A percentile compares a stretch with the other conserved stretches of the same genome.
Evolutionary conservation across 192 early-diverging fungal species (phyloP).

Genomic region (Gamsiella multidivaricata): DNA sequence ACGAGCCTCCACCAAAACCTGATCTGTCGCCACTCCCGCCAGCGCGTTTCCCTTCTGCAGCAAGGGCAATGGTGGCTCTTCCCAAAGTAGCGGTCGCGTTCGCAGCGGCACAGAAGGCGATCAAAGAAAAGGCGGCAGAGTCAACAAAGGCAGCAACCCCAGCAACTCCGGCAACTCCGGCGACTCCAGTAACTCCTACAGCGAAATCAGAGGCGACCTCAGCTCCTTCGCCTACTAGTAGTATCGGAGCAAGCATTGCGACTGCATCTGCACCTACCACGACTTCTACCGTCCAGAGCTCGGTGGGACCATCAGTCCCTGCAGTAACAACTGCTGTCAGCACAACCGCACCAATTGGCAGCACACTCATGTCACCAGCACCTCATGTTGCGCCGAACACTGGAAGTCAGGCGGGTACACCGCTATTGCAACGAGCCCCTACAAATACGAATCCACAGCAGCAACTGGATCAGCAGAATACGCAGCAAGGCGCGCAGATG

Average conservation of each 20-base stretch:
- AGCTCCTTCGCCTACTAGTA: background rate
- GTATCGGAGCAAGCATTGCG: background rate
- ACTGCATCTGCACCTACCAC: background rate
- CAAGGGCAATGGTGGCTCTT: constrained; percentile 35
- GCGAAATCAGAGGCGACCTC: background rate
- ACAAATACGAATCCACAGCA: constrained; percentile 17
- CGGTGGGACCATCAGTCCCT: background rate
- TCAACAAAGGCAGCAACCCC: background rate
- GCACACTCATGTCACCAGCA: constrained; percentile 3
- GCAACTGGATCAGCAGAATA: constrained; percentile 26
- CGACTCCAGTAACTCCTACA: background rate
- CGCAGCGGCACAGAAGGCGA: constrained; percentile 27
- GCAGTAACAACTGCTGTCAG: background rate
- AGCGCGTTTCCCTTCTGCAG: constrained; percentile 47
- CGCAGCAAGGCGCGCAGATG: background rate
- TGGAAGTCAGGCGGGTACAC: constrained; percentile 11
- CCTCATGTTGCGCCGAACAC: constrained; percentile 16
- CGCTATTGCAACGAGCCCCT: constrained; percentile 14
- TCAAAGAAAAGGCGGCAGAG: constrained; percentile 8
- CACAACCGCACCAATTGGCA: background rate
- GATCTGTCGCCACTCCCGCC: constrained; percentile 48
- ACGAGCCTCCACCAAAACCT: constrained; percentile 44
- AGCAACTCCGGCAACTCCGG: background rate
- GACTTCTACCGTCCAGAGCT: background rate
- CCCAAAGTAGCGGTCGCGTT: constrained; percentile 45